Conservation (phyloP, 176 grass and related monocot genomes). For the Carex kokanica region DNA sequence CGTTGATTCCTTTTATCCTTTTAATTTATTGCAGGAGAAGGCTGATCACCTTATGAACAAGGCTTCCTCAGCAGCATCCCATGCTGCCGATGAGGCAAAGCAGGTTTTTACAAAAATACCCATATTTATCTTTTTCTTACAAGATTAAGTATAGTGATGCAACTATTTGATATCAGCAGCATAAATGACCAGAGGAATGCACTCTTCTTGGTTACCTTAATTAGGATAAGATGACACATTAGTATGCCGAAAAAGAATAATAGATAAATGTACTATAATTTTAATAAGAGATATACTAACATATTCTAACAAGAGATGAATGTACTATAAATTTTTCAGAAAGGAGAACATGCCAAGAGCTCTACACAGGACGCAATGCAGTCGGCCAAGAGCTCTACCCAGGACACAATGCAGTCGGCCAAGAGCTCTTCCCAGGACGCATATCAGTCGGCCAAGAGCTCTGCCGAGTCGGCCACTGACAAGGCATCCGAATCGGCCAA, state of each 20-base stretch:
- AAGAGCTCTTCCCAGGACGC: not conserved
- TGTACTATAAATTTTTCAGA: conserved; percentile 8
- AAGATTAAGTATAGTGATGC: not conserved
- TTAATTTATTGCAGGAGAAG: conserved; percentile 11
- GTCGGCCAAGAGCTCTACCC: not conserved
- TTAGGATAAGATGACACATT: not conserved
- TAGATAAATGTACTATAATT: not conserved
- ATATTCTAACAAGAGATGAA: not conserved
- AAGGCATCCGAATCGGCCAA: not conserved
- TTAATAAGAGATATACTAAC: not conserved
- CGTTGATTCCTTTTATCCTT: not conserved
- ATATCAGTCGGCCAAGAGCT: not conserved
- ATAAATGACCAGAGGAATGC: not conserved
- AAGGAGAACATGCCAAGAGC: not conserved
- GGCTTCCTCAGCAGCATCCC: not conserved
- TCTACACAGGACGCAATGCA: not conserved
- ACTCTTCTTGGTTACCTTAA: not conserved
- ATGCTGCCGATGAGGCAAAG: not conserved
- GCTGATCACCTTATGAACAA: conserved; percentile 13
- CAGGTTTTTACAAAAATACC: conserved; percentile 15
- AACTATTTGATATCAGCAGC: not conserved
- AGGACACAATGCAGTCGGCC: not conserved
- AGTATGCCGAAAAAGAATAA: not conserved
- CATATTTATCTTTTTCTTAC: not conserved
- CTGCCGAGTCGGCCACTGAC: not conserved